Evolutionary conservation across 192 early-diverging fungal genomes (phyloP), one percentile per base, ranked within the genome.

Genomic region (Mortierella claussenii): DNA sequence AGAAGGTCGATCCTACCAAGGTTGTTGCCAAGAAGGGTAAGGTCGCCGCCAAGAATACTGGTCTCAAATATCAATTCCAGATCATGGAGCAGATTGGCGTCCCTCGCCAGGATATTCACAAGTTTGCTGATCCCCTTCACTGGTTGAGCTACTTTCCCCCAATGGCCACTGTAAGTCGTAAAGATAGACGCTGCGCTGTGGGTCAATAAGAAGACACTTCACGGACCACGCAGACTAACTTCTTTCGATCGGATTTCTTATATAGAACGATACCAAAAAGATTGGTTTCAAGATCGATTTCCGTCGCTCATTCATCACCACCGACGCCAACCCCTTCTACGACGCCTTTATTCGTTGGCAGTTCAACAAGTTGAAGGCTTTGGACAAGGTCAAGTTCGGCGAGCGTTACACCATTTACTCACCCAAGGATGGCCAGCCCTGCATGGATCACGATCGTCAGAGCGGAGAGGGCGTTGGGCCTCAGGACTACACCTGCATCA

Each of bases 321-420:
- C 97, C 30, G 96, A 98, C 68, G 87, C 90, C 64, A 99, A 99
- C 71, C 96, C 96, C 37, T 99, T 94, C 88, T 99, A 97, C 76
- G 97, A 99, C 80, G 92, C 93, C 17, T 99, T 99, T 82, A 89
- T 97, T 20, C 91, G 92, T 42, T 99, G 97, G 97, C 97, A 99
- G 78, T 97, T 99, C 84, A 93, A 92, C 83, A 93, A 91, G 63
- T 87, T 99, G 43, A 82, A 85, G 52, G 83, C 80, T 9, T 81
- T 90, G 79, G 64, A 84, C 32, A 96, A 97, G 82, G 87, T 99
- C 74, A 94, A 96, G 71, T 98, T 96, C 76, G 97, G 96, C 58
- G 91, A 98, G 79, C 89, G 97, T 31, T 95, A 96, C 81, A 99
- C 97, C 15, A 96, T 99, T 64, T 99, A 96, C 84, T 98, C 96